A percentile compares a stretch with the other conserved stretches of the same genome.
Evolutionary conservation across 306 rosid genomes (phyloP).

Genomic region (Astragalus membranaceus): DNA sequence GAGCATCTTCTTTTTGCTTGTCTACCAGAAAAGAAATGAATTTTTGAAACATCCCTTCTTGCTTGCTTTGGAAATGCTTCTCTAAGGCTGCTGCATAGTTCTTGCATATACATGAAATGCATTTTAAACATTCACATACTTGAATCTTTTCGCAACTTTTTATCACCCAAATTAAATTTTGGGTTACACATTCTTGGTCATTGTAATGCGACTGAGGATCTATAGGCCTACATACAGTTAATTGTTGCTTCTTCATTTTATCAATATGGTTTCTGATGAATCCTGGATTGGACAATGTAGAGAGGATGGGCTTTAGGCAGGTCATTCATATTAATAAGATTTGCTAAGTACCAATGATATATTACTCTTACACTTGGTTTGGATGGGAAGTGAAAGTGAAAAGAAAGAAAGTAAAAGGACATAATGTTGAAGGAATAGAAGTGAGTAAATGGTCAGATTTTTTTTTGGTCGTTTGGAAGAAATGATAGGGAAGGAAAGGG

Average conservation of each 20-base stretch:
- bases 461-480: too few relatives aligned
- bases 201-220: neutral
- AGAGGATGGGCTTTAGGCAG: neutral
- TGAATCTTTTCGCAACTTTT: neutral
- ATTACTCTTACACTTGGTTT: neutral
- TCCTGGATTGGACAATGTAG: neutral
- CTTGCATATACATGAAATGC: neutral
- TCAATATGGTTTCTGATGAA: neutral
- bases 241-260: constrained; percentile 13
- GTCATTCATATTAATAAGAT: neutral
- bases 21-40: neutral
- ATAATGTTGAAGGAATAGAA: too few relatives aligned
- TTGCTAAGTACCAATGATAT: neutral
- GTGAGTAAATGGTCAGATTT: too few relatives aligned
- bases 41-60: neutral
- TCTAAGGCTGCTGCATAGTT: neutral
- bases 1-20: constrained; percentile 3
- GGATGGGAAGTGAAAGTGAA: too few relatives aligned
- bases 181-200: neutral
- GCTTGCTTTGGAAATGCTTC: constrained; percentile 3
- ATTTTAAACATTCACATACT: neutral
- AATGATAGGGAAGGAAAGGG: too few relatives aligned
- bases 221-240: neutral
- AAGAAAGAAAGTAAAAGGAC: too few relatives aligned
- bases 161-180: neutral